Conservation (phyloP, 78 protist species). For the Tieghemostelium lacteum region DNA sequence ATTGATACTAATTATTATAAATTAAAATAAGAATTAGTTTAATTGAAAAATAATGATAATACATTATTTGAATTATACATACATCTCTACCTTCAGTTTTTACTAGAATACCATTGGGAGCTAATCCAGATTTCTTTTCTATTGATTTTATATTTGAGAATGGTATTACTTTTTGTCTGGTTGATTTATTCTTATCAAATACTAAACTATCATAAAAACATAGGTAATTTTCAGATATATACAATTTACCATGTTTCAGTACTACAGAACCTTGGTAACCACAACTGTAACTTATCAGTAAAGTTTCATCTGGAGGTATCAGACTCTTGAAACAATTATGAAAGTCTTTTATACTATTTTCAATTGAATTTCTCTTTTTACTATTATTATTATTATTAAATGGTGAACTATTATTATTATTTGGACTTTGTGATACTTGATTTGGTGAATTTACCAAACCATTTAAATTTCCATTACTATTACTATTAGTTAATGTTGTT, state of each 20-base stretch:
- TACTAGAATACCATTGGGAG: conserved; percentile 51
- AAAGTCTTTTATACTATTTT: conserved; percentile 8
- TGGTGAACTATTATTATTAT: background rate
- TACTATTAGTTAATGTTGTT: background rate
- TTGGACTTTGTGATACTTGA: too few relatives aligned
- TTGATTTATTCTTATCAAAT: conserved; percentile 43
- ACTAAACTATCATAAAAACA: conserved; percentile 71
- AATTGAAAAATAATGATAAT: background rate
- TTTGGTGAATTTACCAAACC: background rate
- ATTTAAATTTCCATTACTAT: background rate
- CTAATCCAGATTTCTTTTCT: conserved; percentile 53
- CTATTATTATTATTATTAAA: background rate
- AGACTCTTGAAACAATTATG: background rate
- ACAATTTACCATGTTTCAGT: conserved; percentile 38
- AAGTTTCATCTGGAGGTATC: conserved; percentile 12
- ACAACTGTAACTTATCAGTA: conserved; percentile 32
- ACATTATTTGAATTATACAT: background rate
- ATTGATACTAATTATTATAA: conserved; percentile 15
- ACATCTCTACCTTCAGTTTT: conserved; percentile 45
- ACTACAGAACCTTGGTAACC: conserved; percentile 53
- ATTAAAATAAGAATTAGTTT: background rate
- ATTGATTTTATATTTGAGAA: conserved; percentile 29
- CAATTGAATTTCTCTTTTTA: background rate
- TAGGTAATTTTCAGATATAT: conserved; percentile 45
- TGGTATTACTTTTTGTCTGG: conserved; percentile 34